phyloP scores from a whole-genome alignment of 306 rosid genomes.

The Trifolium dubium region DNA sequence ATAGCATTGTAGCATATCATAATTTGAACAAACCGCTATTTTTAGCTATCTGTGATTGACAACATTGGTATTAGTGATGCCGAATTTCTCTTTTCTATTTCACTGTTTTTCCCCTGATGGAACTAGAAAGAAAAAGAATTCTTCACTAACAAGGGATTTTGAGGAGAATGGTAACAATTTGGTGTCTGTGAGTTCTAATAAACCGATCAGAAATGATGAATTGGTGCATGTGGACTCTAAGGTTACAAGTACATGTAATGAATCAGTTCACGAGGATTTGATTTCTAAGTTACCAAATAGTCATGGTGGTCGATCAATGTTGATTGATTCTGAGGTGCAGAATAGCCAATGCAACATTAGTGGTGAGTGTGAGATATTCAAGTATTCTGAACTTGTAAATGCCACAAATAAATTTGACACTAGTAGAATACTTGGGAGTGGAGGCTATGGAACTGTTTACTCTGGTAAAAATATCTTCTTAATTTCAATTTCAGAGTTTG shows the following conservation, averaged over 20 bases:
- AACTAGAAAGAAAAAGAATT: not conserved
- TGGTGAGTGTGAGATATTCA: constrained; percentile 37
- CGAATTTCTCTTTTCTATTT: constrained; percentile 27
- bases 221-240: constrained; percentile 14
- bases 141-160: constrained; percentile 17
- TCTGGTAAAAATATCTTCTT: constrained; percentile 33
- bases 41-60: not conserved
- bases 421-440: constrained; percentile 42
- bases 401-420: constrained; percentile 46
- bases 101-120: constrained; percentile 36
- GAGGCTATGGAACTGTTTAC: constrained; percentile 51
- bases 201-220: not conserved
- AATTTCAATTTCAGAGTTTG: constrained; percentile 5
- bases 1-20: not conserved
- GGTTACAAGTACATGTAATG: not conserved
- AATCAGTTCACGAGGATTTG: constrained; percentile 20
- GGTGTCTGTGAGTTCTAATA: not conserved
- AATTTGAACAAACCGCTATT: not conserved
- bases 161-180: constrained; percentile 9
- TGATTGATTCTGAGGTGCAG: constrained; percentile 23
- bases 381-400: constrained; percentile 44
- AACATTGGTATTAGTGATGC: constrained; percentile 19
- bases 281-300: constrained; percentile 23
- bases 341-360: not conserved
- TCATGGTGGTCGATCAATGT: constrained; percentile 21